A percentile compares a stretch with the other conserved stretches of the same genome.
Evolutionary conservation across 257 asterid genomes (phyloP).

Genomic region (Plantago ovata): DNA sequence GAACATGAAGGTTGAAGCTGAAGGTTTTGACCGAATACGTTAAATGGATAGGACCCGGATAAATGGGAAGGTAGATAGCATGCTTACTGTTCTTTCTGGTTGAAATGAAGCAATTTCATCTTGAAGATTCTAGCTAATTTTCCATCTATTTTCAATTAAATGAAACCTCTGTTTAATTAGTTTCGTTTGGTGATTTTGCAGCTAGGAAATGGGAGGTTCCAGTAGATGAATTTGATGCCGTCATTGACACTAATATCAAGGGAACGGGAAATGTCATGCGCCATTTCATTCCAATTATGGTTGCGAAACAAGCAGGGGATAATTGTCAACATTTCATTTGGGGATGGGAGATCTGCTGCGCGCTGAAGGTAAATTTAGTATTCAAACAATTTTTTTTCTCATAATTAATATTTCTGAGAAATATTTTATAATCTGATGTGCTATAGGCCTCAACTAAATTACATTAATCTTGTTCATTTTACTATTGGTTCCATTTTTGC

Average conservation of each 20-base stretch:
- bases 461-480: not conserved
- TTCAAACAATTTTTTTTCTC: conserved; percentile 5
- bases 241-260: conserved; percentile 81
- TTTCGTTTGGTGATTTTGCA: too few species aligned
- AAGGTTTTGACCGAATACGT: too few species aligned
- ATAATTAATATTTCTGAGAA: conserved; percentile 10
- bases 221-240: conserved; percentile 73
- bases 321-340: conserved; percentile 90
- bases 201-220: conserved; percentile 95
- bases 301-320: conserved; percentile 81
- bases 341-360: conserved; percentile 99
- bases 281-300: conserved; percentile 85
- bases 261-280: conserved; percentile 82
- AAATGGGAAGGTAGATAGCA: too few species aligned
- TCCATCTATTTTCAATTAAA: too few species aligned
- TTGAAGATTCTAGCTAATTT: too few species aligned
- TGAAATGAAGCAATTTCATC: too few species aligned
- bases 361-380: conserved; percentile 64
- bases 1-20: too few species aligned
- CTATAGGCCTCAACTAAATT: not conserved
- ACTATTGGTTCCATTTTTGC: conserved; percentile 16
- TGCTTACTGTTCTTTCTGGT: too few species aligned
- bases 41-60: too few species aligned
- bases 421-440: not conserved
- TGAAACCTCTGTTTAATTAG: too few species aligned